Base-by-base conservation (phyloP, 2,329 filamentous ascomycete species). In the Botrytis galanthina region DNA sequence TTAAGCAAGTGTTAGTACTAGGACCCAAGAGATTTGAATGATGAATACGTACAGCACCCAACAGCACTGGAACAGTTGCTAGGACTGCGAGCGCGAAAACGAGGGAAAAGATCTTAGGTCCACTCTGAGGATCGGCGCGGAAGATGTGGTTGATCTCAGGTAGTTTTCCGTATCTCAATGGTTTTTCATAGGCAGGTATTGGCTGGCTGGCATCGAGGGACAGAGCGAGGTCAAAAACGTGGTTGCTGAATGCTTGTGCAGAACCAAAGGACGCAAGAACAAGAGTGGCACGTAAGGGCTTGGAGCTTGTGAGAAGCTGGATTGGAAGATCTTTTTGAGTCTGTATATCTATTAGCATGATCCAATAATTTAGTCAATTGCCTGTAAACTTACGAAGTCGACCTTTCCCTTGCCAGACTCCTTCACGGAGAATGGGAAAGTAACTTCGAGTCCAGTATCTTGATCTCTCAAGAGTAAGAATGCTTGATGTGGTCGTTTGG, bases 141-240 rank as follows among this genome's bases (percentile, higher is more conserved):
- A 98, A 99, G 79, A 92, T 93, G 85, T 99, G 96, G 85, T 93
- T 89, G 81, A 99, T 98, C 83, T 97, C 92, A 16, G 89, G 85
- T 77, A 91, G 89, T 84, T 93, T 93, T 81, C 92, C 92, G 83
- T 97, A 98, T 83, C 95, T 92, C 77, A 95, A 83, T 16, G 93
- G 90, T 78, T 89, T 85, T 78, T 93, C 88, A 79, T 90, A 88
- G 73, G 86, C 83, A 32, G 89, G 86, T 26, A 89, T 81, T 3
- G 92, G 86, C 5, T 85, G 83, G 79, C 87, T 88, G 70, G 90
- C 82, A 80, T 95, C 91, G 72, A 86, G 86, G 76, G 87, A 84
- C 72, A 97, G 83, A 64, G 88, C 84, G 42, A 98, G 84, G 77
- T 93, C 87, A 85, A 98, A 98, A 48, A 91, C 87, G 75, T 89